These are phyloP conservation scores for Pseudocercospora pini-densiflorae DNA, from an alignment of 2,329 filamentous ascomycete species.

Conservation along the genomic window DNA sequence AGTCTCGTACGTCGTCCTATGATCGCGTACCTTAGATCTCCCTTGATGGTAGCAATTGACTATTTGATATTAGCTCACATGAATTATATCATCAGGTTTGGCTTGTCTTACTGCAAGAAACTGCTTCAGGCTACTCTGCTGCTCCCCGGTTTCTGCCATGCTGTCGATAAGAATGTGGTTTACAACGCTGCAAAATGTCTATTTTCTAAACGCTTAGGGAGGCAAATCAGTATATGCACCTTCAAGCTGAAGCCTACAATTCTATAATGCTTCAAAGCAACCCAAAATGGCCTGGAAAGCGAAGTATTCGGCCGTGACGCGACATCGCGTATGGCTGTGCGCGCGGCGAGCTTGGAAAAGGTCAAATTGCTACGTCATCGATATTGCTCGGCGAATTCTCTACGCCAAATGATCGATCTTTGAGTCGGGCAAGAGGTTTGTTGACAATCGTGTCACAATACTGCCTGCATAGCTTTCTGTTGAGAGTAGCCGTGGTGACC, in stretches of 20 bases:
- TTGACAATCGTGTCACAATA: constrained; percentile 5
- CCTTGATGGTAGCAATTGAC: constrained; percentile 49
- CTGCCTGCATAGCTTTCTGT: neutral
- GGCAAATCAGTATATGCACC: neutral
- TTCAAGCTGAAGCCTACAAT: neutral
- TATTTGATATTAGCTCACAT: constrained; percentile 1
- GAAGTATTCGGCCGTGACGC: constrained; percentile 16
- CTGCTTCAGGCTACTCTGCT: constrained; percentile 35
- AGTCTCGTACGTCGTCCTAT: neutral
- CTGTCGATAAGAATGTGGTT: neutral
- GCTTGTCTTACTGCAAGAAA: constrained; percentile 34
- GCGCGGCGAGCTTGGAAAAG: neutral
- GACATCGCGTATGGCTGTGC: constrained; percentile 8
- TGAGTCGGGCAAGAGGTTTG: neutral
- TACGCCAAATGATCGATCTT: neutral
- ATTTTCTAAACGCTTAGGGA: neutral
- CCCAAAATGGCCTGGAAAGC: constrained; percentile 6
- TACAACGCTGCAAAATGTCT: neutral
- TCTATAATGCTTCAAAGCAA: neutral
- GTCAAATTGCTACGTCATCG: constrained; percentile 5
- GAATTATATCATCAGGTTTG: neutral
- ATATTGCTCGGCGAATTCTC: neutral
- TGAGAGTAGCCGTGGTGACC: neutral
- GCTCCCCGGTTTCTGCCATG: constrained; percentile 30
- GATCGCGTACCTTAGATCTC: constrained; percentile 40